Evolutionary conservation across 2,329 filamentous ascomycete species (phyloP).

Genomic region (Cladophialophora carrionii): DNA sequence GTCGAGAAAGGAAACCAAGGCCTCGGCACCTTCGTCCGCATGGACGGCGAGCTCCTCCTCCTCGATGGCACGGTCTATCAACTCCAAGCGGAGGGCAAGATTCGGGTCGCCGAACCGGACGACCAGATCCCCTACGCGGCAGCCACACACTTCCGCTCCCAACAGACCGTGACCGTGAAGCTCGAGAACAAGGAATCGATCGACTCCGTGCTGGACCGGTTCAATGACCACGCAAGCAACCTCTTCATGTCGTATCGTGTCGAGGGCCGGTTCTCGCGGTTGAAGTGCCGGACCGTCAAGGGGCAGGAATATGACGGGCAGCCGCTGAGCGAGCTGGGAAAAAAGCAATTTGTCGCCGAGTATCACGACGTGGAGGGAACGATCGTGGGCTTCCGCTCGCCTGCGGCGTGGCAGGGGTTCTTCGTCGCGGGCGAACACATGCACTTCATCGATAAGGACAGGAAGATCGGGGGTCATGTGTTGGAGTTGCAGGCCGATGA

Average conservation of each 20-base stretch:
- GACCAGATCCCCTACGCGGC: constrained; percentile 49
- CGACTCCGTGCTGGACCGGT: constrained; percentile 34
- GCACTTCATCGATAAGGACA: constrained; percentile 47
- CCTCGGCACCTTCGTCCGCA: constrained; percentile 52
- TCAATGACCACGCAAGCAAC: constrained; percentile 37
- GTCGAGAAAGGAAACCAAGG: constrained; percentile 55
- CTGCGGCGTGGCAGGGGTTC: constrained; percentile 47
- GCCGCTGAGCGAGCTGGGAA: constrained; percentile 43
- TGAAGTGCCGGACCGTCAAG: constrained; percentile 41
- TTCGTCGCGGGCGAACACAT: constrained; percentile 50
- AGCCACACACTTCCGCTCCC: constrained; percentile 41
- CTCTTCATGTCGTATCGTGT: constrained; percentile 41
- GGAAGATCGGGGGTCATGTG: constrained; percentile 48
- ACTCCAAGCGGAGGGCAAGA: constrained; percentile 45
- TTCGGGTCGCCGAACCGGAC: constrained; percentile 41
- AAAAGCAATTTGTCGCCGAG: constrained; percentile 47
- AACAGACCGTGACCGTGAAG: constrained; percentile 33
- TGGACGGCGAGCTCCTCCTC: constrained; percentile 52
- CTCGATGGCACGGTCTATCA: constrained; percentile 50
- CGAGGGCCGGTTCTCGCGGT: constrained; percentile 36
- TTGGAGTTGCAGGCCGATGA: constrained; percentile 44
- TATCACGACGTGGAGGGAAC: constrained; percentile 46
- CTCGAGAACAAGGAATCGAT: constrained; percentile 37
- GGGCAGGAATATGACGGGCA: constrained; percentile 42
- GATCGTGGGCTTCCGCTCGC: constrained; percentile 51